Evolutionary conservation across 345 rosid species (phyloP), one percentile per base, ranked within the genome.

Genomic region (Isatis tinctoria): DNA sequence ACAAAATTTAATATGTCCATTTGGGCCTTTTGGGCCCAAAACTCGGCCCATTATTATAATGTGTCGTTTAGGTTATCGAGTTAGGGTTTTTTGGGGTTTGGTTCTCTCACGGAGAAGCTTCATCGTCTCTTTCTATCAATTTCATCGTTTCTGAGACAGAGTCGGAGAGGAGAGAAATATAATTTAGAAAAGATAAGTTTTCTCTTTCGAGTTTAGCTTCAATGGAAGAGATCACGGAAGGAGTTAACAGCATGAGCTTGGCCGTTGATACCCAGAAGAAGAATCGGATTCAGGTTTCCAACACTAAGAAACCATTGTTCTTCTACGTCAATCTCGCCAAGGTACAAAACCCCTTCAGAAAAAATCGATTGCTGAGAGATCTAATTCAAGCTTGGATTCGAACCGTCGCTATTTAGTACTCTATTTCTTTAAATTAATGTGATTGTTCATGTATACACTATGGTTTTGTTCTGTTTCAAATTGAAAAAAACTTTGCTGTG

Each of bases 301-400:
- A 92, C 85, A 92, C 95, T 76, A 92, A 92, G 84, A 92, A 88
- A 57, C 98, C 98, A 37, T 74, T 92, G 81, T 92, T 92, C 80
- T 92, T 92, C 87, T 92, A 90, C 78, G 97, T 92, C 77, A 92
- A 90, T 84, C 97, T 92, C 80, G 95, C 98, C 56, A 92, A 92
- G 96, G 97, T 90, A 35, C 20, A n/a, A 22, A 16, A 48, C 33
- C 24, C 37, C 18, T 17, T 58, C n/a, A n/a, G n/a, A 10, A 0
- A 14, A 3, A 59, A 22, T 61, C 28, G 62, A 39, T 3, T 39
- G 0, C 16, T 41, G 37, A 0, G 5, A 4, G 22, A 10, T 33
- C 14, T 14, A 22, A 2, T 65, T 7, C 2, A 3, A 6, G 64
- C 26, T n/a, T 18, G 41, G 65, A 53, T 16, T 58, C 56, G 51